Evolutionary conservation across 2,329 filamentous ascomycete genomes (phyloP).

Genomic region (Sclerotinia sclerotiorum): DNA sequence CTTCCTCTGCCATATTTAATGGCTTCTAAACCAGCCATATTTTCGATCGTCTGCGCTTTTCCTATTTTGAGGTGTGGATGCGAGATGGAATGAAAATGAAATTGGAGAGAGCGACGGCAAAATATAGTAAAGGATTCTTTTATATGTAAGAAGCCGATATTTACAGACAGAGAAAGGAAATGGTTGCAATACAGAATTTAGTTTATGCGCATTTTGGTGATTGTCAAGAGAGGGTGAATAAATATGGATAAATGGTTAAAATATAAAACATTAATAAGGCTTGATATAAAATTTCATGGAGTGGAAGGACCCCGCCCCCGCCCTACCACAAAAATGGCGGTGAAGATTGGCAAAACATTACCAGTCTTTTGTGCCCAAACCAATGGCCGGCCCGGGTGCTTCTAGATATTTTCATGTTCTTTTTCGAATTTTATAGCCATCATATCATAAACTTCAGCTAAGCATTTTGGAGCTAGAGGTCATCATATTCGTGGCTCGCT

Average conservation of each 20-base stretch:
- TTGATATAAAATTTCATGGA: slow-evolving; percentile 7
- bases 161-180: not conserved
- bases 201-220: not conserved
- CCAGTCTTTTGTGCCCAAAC: too few species aligned
- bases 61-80: not conserved
- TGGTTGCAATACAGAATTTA: not conserved
- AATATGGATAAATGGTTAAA: not conserved
- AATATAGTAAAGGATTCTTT: not conserved
- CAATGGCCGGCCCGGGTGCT: too few species aligned
- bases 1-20: slow-evolving; percentile 73
- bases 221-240: not conserved
- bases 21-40: slow-evolving; percentile 60
- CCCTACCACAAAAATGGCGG: slow-evolving; percentile 10
- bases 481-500: not conserved
- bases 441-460: too few species aligned
- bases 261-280: not conserved
- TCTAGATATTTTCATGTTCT: not conserved
- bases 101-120: not conserved
- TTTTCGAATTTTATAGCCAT: not conserved
- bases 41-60: not conserved
- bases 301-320: slow-evolving; percentile 11
- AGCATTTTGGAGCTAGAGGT: not conserved
- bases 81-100: not conserved
- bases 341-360: not conserved
- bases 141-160: not conserved